Conservation (phyloP, 1,284 basidiomycete species). For the Tylopilus sp. region DNA sequence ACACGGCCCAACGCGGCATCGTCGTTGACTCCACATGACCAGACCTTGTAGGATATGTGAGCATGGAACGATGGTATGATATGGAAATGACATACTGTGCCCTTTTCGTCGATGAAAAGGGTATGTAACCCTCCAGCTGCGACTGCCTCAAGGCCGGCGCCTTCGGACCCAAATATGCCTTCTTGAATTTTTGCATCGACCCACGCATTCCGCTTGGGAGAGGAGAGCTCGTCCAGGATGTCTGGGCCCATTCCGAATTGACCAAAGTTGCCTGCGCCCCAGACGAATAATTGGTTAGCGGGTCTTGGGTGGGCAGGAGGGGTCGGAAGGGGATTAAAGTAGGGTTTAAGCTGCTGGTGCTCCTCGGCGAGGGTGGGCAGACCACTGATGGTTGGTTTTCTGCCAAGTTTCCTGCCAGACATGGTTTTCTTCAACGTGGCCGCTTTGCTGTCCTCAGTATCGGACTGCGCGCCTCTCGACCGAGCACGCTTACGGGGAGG, state of each 20-base stretch:
- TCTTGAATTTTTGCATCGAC: slow-evolving; percentile 59
- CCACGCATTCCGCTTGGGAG: slow-evolving; percentile 70
- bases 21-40: slow-evolving; percentile 91
- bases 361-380: slow-evolving; percentile 37
- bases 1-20: slow-evolving; percentile 87
- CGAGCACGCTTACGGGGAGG: slow-evolving; percentile 47
- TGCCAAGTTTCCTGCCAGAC: slow-evolving; percentile 33
- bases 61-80: slow-evolving; percentile 2
- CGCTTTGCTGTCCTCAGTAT: slow-evolving; percentile 28
- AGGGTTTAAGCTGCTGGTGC: slow-evolving; percentile 46
- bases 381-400: slow-evolving; percentile 38
- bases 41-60: slow-evolving; percentile 50
- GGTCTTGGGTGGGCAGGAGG: slow-evolving; percentile 54
- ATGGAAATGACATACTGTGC: slow-evolving; percentile 58
- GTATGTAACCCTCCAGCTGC: slow-evolving; percentile 85
- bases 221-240: slow-evolving; percentile 63
- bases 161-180: slow-evolving; percentile 66
- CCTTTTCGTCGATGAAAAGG: slow-evolving; percentile 80
- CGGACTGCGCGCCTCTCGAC: slow-evolving; percentile 31
- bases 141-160: slow-evolving; percentile 73
- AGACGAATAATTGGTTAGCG: slow-evolving; percentile 70
- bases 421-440: slow-evolving; percentile 19
- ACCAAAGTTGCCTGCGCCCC: slow-evolving; percentile 86
- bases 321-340: slow-evolving; percentile 60
- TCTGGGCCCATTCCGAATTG: slow-evolving; percentile 84